Percentiles rank a stretch among this genome's conserved stretches.
These are phyloP conservation scores for Saturnispora zaruensis DNA, from an alignment of 805 yeast genomes.

Conservation along the genomic window DNA sequence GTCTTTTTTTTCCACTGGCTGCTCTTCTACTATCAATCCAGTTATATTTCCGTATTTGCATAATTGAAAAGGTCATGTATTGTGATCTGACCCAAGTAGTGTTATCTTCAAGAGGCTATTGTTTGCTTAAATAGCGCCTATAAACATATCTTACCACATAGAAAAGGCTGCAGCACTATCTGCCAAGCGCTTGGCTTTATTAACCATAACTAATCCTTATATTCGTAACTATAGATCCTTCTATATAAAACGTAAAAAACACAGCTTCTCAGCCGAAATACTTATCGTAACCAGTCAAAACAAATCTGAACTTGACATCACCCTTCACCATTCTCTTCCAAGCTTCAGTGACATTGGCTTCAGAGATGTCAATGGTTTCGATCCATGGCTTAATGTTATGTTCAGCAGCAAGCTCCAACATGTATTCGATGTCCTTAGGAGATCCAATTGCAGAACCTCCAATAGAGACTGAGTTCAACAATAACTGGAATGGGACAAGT, in stretches of 20 bases:
- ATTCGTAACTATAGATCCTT: background rate
- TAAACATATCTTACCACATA: too few species aligned
- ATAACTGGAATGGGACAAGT: constrained; percentile 29
- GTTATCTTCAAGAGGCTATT: too few species aligned
- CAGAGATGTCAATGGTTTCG: constrained; percentile 40
- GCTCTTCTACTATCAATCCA: too few species aligned
- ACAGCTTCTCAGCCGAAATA: constrained; percentile 2
- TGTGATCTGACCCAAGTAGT: too few species aligned
- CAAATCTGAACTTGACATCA: constrained; percentile 46
- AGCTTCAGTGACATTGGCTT: constrained; percentile 33
- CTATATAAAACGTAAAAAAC: background rate
- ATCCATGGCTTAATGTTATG: constrained; percentile 41
- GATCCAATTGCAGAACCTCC: constrained; percentile 36
- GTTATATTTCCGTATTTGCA: too few species aligned
- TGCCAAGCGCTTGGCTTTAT: too few species aligned
- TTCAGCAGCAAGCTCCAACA: constrained; percentile 40
- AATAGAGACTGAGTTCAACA: constrained; percentile 26
- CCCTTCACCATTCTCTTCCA: constrained; percentile 39
- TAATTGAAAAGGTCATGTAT: too few species aligned
- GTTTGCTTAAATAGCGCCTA: too few species aligned
- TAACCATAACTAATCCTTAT: too few species aligned
- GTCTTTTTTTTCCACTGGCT: too few species aligned
- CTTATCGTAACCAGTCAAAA: constrained; percentile 40
- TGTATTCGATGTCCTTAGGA: constrained; percentile 34
- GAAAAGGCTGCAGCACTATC: too few species aligned